phyloP scores from a whole-genome alignment of 2,329 filamentous ascomycete species.

The Aquanectria penicillioides region DNA sequence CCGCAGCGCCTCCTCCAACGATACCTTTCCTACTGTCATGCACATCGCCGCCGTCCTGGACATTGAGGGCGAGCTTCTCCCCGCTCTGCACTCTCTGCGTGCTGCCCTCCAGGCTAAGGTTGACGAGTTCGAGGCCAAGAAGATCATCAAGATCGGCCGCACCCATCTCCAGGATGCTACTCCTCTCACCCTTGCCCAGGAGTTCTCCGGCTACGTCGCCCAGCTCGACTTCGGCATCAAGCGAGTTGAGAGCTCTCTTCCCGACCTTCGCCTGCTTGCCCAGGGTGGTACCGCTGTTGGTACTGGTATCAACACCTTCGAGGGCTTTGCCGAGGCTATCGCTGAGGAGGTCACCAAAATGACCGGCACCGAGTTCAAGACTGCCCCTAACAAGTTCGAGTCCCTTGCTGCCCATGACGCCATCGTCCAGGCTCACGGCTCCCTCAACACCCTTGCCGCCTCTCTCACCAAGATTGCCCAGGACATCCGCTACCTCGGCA shows the following conservation, averaged over 20 bases:
- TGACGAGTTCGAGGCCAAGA: slow-evolving; percentile 82
- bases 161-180: slow-evolving; percentile 98
- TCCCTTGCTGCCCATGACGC: slow-evolving; percentile 95
- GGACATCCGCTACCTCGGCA: slow-evolving; percentile 96
- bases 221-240: slow-evolving; percentile 82
- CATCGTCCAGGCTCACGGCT: slow-evolving; percentile 91
- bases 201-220: slow-evolving; percentile 96
- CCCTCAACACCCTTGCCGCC: slow-evolving; percentile 89
- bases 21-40: slow-evolving; percentile 99
- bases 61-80: slow-evolving; percentile 85
- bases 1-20: slow-evolving; percentile 98
- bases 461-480: slow-evolving; percentile 98
- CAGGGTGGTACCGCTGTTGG: slow-evolving; percentile 98
- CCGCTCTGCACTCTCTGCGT: slow-evolving; percentile 83
- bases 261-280: slow-evolving; percentile 85
- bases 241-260: slow-evolving; percentile 84
- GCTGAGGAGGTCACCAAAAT: slow-evolving; percentile 91
- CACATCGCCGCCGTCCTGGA: slow-evolving; percentile 98
- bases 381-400: slow-evolving; percentile 99
- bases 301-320: slow-evolving; percentile 96
- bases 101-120: slow-evolving; percentile 88
- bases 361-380: slow-evolving; percentile 93
- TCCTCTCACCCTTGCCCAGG: slow-evolving; percentile 92
- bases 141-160: slow-evolving; percentile 98
- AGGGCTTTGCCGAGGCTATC: slow-evolving; percentile 93